phyloP scores from a whole-genome alignment of 2,329 filamentous ascomycete species.

The Aspergillus awamori region DNA sequence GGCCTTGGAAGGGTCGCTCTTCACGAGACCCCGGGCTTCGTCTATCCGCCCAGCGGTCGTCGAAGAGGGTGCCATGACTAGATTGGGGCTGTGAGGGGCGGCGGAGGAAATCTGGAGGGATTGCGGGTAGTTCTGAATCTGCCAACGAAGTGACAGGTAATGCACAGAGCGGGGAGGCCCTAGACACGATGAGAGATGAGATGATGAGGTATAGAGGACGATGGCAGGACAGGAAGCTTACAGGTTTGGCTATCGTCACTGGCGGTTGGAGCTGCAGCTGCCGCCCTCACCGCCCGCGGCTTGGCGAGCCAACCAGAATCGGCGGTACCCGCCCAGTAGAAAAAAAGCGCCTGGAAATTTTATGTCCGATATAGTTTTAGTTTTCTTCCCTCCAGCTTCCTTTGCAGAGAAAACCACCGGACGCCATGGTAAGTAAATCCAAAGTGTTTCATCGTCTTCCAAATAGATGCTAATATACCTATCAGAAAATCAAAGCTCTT shows the following conservation, averaged over 20 bases:
- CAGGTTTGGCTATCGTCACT: constrained; percentile 25
- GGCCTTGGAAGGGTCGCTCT: constrained; percentile 79
- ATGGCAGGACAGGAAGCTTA: constrained; percentile 16
- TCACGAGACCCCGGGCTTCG: constrained; percentile 83
- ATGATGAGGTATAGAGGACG: constrained; percentile 12
- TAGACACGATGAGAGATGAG: background rate
- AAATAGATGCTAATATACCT: background rate
- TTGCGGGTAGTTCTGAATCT: constrained; percentile 14
- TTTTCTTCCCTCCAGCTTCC: constrained; percentile 1
- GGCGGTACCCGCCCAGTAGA: constrained; percentile 26
- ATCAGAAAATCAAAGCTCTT: constrained; percentile 60
- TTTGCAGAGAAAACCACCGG: constrained; percentile 5
- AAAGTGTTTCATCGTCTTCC: too few relatives aligned
- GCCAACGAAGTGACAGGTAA: background rate
- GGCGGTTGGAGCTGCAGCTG: constrained; percentile 22
- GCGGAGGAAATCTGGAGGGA: constrained; percentile 3
- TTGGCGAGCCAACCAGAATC: constrained; percentile 35
- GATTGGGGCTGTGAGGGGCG: constrained; percentile 13
- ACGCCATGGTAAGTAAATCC: constrained; percentile 36
- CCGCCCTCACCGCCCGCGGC: constrained; percentile 34
- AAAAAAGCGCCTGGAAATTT: constrained; percentile 32
- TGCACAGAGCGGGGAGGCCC: background rate
- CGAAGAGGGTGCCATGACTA: constrained; percentile 52
- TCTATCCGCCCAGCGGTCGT: constrained; percentile 70
- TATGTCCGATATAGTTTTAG: constrained; percentile 20